A percentile compares a stretch with the other conserved stretches of the same genome.
Conservation (phyloP, 352 stramenopile species). For the Phytopythium ostracodes region DNA sequence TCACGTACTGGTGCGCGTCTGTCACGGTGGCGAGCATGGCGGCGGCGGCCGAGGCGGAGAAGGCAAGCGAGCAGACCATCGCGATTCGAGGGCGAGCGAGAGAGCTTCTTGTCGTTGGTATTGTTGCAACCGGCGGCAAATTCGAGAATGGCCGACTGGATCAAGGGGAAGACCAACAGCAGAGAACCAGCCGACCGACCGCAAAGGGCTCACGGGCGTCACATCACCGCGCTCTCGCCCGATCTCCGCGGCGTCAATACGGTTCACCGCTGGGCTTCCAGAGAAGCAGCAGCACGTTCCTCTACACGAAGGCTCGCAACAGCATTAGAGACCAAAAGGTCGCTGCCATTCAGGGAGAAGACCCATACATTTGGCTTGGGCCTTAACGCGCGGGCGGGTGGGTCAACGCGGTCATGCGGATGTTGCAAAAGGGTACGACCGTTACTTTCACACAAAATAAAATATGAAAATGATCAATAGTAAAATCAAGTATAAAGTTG, state of each 20-base stretch:
- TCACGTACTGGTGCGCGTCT: slow-evolving; percentile 31
- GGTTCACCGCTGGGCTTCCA: not conserved
- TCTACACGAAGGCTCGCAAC: no score
- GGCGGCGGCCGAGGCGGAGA: not conserved
- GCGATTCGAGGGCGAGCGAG: slow-evolving; percentile 1
- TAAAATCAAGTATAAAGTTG: not conserved
- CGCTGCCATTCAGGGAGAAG: not conserved
- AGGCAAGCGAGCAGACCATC: not conserved
- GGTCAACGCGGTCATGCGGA: not conserved
- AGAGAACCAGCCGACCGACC: not conserved
- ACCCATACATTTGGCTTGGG: not conserved
- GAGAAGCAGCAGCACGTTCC: not conserved
- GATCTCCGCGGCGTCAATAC: not conserved
- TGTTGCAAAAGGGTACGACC: not conserved
- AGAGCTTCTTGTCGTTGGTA: not conserved
- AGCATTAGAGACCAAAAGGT: no score
- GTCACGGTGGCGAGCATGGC: slow-evolving; percentile 14
- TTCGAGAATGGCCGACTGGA: not conserved
- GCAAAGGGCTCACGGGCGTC: not conserved
- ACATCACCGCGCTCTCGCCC: not conserved
- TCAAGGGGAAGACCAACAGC: no score
- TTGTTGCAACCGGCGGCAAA: not conserved
- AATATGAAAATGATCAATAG: not conserved
- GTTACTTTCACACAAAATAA: not conserved
- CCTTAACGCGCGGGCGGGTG: not conserved